Evolutionary conservation across 2,329 filamentous ascomycete species (phyloP).

Genomic region (Fusarium equiseti): DNA sequence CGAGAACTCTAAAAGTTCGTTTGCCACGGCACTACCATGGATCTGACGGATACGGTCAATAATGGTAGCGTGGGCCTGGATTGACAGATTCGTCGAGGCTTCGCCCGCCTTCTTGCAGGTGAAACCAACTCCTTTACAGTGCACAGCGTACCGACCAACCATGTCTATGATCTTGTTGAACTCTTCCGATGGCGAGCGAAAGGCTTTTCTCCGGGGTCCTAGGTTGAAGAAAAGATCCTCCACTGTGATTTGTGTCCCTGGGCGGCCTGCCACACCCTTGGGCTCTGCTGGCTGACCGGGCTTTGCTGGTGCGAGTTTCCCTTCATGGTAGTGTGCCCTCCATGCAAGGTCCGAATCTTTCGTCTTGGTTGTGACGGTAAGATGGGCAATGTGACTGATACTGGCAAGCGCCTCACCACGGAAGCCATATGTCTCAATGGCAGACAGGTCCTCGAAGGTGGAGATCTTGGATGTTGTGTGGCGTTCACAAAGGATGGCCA

Average conservation of each 20-base stretch:
- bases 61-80: constrained; percentile 77
- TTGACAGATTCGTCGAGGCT: constrained; percentile 82
- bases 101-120: constrained; percentile 98
- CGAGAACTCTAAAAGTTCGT: constrained; percentile 84
- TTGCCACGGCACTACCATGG: constrained; percentile 85
- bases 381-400: constrained; percentile 97
- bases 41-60: constrained; percentile 91
- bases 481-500: constrained; percentile 91
- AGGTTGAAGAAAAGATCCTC: constrained; percentile 99
- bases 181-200: constrained; percentile 91
- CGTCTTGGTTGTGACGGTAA: constrained; percentile 94
- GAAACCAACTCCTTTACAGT: constrained; percentile 91
- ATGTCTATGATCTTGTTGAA: constrained; percentile 98
- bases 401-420: constrained; percentile 95
- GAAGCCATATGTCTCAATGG: constrained; percentile 97
- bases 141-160: constrained; percentile 91
- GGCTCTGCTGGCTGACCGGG: constrained; percentile 89
- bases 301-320: constrained; percentile 84
- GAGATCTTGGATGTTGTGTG: constrained; percentile 98
- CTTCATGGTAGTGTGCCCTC: constrained; percentile 88
- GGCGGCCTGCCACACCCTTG: constrained; percentile 86
- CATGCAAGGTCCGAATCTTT: constrained; percentile 89
- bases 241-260: constrained; percentile 94
- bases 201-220: constrained; percentile 86
- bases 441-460: constrained; percentile 89